Evolutionary conservation across 441 rosid species (phyloP).

Genomic region (Pelargonium myrrhifolium): DNA sequence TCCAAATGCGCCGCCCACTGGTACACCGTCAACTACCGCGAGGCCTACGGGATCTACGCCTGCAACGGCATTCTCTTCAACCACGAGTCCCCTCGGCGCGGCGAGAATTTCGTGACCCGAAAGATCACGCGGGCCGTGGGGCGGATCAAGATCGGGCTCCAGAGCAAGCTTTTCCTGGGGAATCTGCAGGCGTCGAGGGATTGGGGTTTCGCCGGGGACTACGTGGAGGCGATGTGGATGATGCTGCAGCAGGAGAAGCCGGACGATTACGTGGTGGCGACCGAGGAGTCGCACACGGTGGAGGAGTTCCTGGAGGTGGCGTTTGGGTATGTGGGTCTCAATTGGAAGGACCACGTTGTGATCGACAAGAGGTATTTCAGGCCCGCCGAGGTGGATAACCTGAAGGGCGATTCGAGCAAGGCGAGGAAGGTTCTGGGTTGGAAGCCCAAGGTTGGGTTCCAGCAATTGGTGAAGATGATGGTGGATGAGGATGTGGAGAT

Average conservation of each 20-base stretch:
- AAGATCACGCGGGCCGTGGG: slow-evolving; percentile 78
- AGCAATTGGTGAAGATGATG: slow-evolving; percentile 90
- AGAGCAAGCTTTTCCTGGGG: slow-evolving; percentile 71
- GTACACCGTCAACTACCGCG: slow-evolving; percentile 82
- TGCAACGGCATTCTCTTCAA: slow-evolving; percentile 83
- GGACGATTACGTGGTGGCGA: slow-evolving; percentile 87
- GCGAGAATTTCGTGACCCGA: slow-evolving; percentile 79
- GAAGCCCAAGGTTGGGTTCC: slow-evolving; percentile 78
- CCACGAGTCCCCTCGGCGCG: slow-evolving; percentile 76
- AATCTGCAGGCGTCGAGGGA: slow-evolving; percentile 82
- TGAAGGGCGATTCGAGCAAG: slow-evolving; percentile 73
- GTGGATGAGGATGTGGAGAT: slow-evolving; percentile 68
- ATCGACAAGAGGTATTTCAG: slow-evolving; percentile 81
- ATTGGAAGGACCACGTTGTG: slow-evolving; percentile 81
- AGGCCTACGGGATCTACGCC: slow-evolving; percentile 69
- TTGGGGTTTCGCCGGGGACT: slow-evolving; percentile 90
- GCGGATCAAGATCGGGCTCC: slow-evolving; percentile 72
- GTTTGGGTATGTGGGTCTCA: slow-evolving; percentile 70
- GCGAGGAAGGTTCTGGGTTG: slow-evolving; percentile 63
- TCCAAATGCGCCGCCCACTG: slow-evolving; percentile 84
- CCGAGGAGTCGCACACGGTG: slow-evolving; percentile 90
- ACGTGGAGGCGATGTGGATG: slow-evolving; percentile 90
- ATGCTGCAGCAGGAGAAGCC: slow-evolving; percentile 93
- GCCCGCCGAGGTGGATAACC: slow-evolving; percentile 72
- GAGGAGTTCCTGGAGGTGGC: slow-evolving; percentile 82